Evolutionary conservation across 345 rosid genomes (phyloP).

Genomic region (Pistacia vera): DNA sequence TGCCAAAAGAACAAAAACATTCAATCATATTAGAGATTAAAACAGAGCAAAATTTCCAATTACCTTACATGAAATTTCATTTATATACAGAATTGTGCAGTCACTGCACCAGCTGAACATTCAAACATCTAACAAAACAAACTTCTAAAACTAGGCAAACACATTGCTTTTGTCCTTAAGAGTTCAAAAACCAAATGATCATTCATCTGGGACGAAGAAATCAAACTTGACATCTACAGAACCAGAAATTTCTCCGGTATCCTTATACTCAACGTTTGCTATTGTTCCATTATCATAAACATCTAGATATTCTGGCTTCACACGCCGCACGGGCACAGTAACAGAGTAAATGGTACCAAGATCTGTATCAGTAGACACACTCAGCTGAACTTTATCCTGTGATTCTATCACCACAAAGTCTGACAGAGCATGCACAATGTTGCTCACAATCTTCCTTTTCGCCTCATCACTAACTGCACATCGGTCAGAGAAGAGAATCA

Average conservation of each 20-base stretch:
- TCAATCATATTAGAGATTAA: conserved; percentile 2
- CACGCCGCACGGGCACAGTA: conserved; percentile 89
- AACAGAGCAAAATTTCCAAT: conserved; percentile 24
- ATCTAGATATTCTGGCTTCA: conserved; percentile 80
- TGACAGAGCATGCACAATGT: conserved; percentile 73
- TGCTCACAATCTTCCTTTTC: conserved; percentile 77
- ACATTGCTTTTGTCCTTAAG: conserved; percentile 13
- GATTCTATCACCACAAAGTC: conserved; percentile 96
- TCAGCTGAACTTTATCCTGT: conserved; percentile 93
- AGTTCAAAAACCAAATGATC: conserved; percentile 21
- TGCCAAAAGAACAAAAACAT: not conserved
- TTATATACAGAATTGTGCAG: conserved; percentile 46
- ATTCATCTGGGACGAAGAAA: conserved; percentile 83
- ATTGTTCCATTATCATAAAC: conserved; percentile 62
- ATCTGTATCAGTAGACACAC: conserved; percentile 78
- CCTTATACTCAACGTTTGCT: conserved; percentile 77
- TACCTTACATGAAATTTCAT: conserved; percentile 23
- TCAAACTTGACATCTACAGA: conserved; percentile 90
- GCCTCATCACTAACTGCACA: conserved; percentile 97
- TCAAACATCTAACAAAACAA: conserved; percentile 22
- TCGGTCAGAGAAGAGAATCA: conserved; percentile 97
- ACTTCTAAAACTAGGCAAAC: conserved; percentile 8
- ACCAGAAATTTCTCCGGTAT: conserved; percentile 66
- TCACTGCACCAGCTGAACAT: conserved; percentile 24
- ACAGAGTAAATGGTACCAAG: conserved; percentile 94